A percentile compares a stretch with the other conserved stretches of the same genome.
These are phyloP conservation scores for Fusarium liriodendri DNA, from an alignment of 2,329 filamentous ascomycete species.

Conservation along the genomic window DNA sequence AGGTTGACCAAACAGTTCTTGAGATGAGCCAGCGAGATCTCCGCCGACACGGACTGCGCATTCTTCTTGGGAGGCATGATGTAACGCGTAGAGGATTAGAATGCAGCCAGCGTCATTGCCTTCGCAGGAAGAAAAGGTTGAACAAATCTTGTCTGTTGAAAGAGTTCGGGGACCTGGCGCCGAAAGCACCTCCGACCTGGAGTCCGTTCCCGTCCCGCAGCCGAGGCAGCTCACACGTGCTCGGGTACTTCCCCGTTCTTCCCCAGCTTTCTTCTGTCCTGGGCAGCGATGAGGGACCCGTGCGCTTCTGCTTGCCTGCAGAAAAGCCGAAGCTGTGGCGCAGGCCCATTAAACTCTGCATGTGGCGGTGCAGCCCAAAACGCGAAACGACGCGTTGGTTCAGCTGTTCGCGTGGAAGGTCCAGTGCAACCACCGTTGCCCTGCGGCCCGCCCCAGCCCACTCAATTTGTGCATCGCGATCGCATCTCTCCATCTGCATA, in stretches of 20 bases:
- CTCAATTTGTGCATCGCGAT: slow-evolving; percentile 47
- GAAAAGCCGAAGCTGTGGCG: slow-evolving; percentile 28
- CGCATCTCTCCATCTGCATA: slow-evolving; percentile 30
- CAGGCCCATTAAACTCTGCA: slow-evolving; percentile 41
- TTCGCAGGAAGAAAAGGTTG: slow-evolving; percentile 3
- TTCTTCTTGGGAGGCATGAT: slow-evolving; percentile 64
- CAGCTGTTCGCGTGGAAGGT: slow-evolving; percentile 10
- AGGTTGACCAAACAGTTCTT: slow-evolving; percentile 97
- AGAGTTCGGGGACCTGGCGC: slow-evolving; percentile 16
- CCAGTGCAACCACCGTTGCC: slow-evolving; percentile 37
- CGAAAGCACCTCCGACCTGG: slow-evolving; percentile 35
- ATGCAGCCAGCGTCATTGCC: background rate
- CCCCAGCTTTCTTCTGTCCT: slow-evolving; percentile 10
- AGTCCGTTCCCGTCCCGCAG: slow-evolving; percentile 37
- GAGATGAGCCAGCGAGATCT: slow-evolving; percentile 86
- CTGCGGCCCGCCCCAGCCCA: slow-evolving; percentile 46
- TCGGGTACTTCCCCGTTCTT: slow-evolving; percentile 43
- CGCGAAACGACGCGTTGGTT: slow-evolving; percentile 50
- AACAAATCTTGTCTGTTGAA: slow-evolving; percentile 20
- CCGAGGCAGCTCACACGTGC: slow-evolving; percentile 53
- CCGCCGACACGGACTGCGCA: slow-evolving; percentile 76
- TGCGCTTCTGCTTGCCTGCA: background rate
- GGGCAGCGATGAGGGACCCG: background rate
- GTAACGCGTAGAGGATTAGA: slow-evolving; percentile 14
- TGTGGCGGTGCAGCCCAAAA: slow-evolving; percentile 44